Conservation (phyloP, 202 grass and related monocot species). For the Miscanthus sacchariflorus region DNA sequence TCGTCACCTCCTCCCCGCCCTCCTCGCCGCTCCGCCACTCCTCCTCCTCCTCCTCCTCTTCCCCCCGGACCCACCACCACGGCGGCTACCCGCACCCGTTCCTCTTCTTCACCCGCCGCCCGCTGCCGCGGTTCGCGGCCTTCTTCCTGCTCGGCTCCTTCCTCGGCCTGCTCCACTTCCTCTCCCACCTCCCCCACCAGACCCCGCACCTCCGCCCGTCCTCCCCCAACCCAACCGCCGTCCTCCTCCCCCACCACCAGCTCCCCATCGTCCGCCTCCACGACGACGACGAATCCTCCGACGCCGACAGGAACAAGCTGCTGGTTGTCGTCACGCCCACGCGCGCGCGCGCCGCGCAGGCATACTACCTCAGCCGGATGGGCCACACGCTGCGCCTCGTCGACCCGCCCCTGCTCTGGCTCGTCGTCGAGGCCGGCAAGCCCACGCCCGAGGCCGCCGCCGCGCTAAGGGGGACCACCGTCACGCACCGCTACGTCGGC, state of each 20-base stretch:
- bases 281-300: too few relatives aligned
- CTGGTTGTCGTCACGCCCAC: conserved; percentile 86
- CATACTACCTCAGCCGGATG: conserved; percentile 76
- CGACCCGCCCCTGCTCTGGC: conserved; percentile 66
- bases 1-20: conserved; percentile 42
- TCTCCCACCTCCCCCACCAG: conserved; percentile 58
- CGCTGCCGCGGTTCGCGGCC: conserved; percentile 68
- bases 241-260: neutral
- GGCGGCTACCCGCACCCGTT: conserved; percentile 42
- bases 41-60: conserved; percentile 18
- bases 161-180: conserved; percentile 75
- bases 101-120: conserved; percentile 55
- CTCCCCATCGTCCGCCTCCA: neutral
- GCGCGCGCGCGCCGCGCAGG: conserved; percentile 74
- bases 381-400: conserved; percentile 86
- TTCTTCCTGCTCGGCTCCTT: conserved; percentile 84
- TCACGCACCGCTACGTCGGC: conserved; percentile 82
- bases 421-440: conserved; percentile 79
- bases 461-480: conserved; percentile 67
- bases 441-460: conserved; percentile 72
- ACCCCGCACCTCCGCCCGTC: conserved; percentile 14
- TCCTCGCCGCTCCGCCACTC: conserved; percentile 61
- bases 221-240: neutral
- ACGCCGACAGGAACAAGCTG: neutral
- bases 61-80: conserved; percentile 27